Base-by-base conservation (phyloP, 1,284 basidiomycete species). In the Neolentinus lepideus region DNA sequence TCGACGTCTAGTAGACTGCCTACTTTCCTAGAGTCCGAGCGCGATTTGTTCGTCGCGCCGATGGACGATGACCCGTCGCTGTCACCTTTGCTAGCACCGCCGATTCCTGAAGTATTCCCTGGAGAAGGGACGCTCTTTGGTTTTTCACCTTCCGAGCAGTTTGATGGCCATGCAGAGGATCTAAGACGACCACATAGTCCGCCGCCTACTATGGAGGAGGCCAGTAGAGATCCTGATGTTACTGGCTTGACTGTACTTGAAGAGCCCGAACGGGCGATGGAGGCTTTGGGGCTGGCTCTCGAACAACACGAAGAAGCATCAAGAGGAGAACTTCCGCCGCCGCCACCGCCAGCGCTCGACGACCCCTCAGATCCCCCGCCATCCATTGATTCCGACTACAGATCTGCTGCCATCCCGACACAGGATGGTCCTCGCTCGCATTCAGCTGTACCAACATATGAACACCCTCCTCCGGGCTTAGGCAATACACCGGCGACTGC, bases 281-380 rank as follows among this genome's bases (percentile, higher is more conserved):
- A 83, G 60, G 78, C 78, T 1, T 66, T 89, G 53, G 78, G 76
- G 47, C 66, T 88, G 51, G 78, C 79, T 19, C 69, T 84, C 38
- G 83, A 83, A 58, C 78, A 75, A 57, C 73, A 75, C 45, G 75
- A 77, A 55, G 73, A 75, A 56, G 65, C 56, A 38, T 54, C 55
- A 25, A 50, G 36, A 11, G 35, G 52, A 27, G 60, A 57, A 14
- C 64, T 65, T 1, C 69, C 67, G 0, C 88, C 86, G 0, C 89
- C 88, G 0, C 88, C 88, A 1, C 87, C 88, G 0, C 88, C 86
- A 36, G 79, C 84, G n/a, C 79, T 91, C 73, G 89, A 92, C 63
- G 90, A 93, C 68, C 90, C 90, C 22, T 85, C 85, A 1, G 87
- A 90, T 66, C 86, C 87, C 26, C 91, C 90, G 2, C 90, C 88